Evolutionary conservation across 495 filamentous ascomycete genomes (phyloP).

Genomic region (Xylaria palmicola): DNA sequence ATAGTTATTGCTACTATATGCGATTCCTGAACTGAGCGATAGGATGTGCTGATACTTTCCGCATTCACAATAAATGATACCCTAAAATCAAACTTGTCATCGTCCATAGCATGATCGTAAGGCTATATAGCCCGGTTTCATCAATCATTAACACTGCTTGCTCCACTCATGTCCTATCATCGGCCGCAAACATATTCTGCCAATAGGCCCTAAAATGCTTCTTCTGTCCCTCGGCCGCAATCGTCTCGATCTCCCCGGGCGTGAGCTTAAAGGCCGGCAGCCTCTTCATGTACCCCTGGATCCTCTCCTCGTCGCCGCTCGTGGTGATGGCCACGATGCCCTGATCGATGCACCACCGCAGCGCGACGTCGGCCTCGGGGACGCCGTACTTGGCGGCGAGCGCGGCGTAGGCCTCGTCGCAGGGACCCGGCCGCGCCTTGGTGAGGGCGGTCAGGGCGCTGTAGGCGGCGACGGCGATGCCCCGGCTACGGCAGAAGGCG

Average conservation of each 20-base stretch:
- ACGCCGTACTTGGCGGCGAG: slow-evolving; percentile 80
- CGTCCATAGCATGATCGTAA: not conserved
- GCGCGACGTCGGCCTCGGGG: slow-evolving; percentile 61
- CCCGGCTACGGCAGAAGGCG: slow-evolving; percentile 60
- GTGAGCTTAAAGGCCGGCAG: slow-evolving; percentile 68
- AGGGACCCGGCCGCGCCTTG: slow-evolving; percentile 65
- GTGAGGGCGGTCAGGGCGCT: slow-evolving; percentile 64
- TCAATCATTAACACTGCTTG: too few species aligned
- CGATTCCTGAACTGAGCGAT: slow-evolving; percentile 16
- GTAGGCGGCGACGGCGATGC: slow-evolving; percentile 72
- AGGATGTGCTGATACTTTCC: slow-evolving; percentile 1
- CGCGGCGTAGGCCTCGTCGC: slow-evolving; percentile 58
- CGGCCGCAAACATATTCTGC: slow-evolving; percentile 55
- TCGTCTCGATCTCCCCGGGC: slow-evolving; percentile 66
- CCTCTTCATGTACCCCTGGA: slow-evolving; percentile 62
- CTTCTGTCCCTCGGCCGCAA: slow-evolving; percentile 58
- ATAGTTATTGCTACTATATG: too few species aligned
- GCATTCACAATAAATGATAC: not conserved
- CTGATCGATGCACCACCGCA: slow-evolving; percentile 81
- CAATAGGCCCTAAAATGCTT: slow-evolving; percentile 73
- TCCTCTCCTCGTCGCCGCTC: slow-evolving; percentile 66
- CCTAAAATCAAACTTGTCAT: not conserved
- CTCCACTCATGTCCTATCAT: slow-evolving; percentile 61
- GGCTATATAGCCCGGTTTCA: not conserved
- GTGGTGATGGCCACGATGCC: slow-evolving; percentile 77